Evolutionary conservation across 169 alveolate species (phyloP).

Genomic region (Perkinsus chesapeaki): DNA sequence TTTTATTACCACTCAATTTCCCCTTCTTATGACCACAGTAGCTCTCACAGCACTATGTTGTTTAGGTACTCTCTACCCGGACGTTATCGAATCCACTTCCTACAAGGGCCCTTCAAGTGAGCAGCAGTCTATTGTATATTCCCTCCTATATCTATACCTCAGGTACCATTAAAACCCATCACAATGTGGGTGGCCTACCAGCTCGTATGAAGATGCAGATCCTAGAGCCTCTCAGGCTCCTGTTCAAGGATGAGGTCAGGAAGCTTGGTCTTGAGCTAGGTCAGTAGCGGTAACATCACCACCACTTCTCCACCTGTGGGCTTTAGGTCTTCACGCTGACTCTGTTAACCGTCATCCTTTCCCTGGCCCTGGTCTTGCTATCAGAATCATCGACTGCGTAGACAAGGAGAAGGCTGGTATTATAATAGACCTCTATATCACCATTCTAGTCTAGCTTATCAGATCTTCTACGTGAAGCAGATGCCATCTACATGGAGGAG

Average conservation of each 20-base stretch:
- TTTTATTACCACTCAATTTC: too few species aligned
- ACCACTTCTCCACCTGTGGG: not conserved
- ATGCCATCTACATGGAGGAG: slow-evolving; percentile 24
- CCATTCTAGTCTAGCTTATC: not conserved
- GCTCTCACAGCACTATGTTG: too few species aligned
- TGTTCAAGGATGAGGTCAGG: slow-evolving; percentile 46
- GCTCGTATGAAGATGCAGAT: slow-evolving; percentile 26
- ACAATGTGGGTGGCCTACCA: slow-evolving; percentile 46
- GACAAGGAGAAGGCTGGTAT: slow-evolving; percentile 25
- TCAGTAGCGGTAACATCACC: not conserved
- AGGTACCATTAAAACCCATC: slow-evolving; percentile 48
- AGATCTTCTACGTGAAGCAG: slow-evolving; percentile 34
- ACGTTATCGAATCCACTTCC: slow-evolving; percentile 40
- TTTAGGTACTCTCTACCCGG: slow-evolving; percentile 49
- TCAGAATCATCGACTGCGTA: slow-evolving; percentile 45
- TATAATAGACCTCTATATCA: not conserved
- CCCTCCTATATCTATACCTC: slow-evolving; percentile 2
- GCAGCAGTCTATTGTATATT: not conserved
- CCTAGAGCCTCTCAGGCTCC: slow-evolving; percentile 33
- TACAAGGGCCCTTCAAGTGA: slow-evolving; percentile 38
- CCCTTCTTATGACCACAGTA: too few species aligned
- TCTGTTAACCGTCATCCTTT: slow-evolving; percentile 46
- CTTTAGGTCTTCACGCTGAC: slow-evolving; percentile 19
- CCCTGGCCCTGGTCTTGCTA: slow-evolving; percentile 57
- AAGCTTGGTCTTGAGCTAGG: slow-evolving; percentile 36